phyloP scores from a whole-genome alignment of 129 eudicot species.

The Sambucus nigra region DNA sequence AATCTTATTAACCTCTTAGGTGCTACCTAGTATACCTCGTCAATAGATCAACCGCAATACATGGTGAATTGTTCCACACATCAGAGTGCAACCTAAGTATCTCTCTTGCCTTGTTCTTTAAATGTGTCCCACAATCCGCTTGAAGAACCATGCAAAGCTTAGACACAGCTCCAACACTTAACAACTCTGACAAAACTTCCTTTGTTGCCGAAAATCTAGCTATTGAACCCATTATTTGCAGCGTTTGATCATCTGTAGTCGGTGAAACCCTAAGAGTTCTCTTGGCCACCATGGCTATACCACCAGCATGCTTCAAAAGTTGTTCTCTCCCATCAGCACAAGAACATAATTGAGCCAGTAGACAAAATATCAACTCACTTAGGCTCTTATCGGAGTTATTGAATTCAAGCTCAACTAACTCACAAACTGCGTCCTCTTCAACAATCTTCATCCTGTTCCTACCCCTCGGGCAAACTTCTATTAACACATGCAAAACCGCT shows the following conservation, averaged over 20 bases:
- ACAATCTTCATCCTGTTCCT: slow-evolving; percentile 49
- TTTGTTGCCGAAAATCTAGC: slow-evolving; percentile 47
- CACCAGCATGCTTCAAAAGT: slow-evolving; percentile 53
- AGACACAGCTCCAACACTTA: slow-evolving; percentile 65
- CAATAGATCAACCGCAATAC: no score
- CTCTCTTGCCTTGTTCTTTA: slow-evolving; percentile 67
- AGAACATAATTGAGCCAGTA: slow-evolving; percentile 61
- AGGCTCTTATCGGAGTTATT: slow-evolving; percentile 22
- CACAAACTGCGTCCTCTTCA: slow-evolving; percentile 47
- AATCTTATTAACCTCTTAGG: no score
- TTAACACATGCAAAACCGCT: slow-evolving; percentile 31
- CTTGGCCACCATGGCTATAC: slow-evolving; percentile 52
- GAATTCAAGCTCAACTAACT: slow-evolving; percentile 55
- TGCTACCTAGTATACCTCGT: no score
- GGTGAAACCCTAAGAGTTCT: slow-evolving; percentile 56
- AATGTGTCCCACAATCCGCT: slow-evolving; percentile 41
- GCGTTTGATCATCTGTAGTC: slow-evolving; percentile 44
- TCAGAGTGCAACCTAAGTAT: slow-evolving; percentile 55
- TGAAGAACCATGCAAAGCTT: slow-evolving; percentile 79
- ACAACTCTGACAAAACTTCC: slow-evolving; percentile 61
- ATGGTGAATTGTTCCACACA: slow-evolving; percentile 73
- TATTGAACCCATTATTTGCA: slow-evolving; percentile 39
- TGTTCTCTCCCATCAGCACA: slow-evolving; percentile 80
- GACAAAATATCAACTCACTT: slow-evolving; percentile 43
- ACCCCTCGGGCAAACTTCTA: slow-evolving; percentile 49